Conservation (phyloP, 2,329 filamentous ascomycete species). For the Tolypocladium endophyticum region DNA sequence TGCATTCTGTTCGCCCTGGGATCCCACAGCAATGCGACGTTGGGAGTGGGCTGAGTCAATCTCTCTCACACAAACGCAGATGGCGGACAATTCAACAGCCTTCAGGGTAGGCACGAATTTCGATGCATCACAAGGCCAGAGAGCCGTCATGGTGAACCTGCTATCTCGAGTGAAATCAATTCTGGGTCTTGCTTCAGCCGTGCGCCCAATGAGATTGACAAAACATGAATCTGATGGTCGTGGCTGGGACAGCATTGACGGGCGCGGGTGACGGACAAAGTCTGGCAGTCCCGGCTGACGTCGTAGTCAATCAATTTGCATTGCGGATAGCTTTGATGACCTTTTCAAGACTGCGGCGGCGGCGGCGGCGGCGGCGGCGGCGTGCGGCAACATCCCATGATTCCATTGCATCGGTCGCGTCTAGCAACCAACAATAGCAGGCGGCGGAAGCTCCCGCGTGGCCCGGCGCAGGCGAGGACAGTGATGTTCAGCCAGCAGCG, state of each 20-base stretch:
- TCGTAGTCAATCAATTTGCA: not conserved
- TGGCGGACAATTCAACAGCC: not conserved
- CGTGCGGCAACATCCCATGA: not conserved
- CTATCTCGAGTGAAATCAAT: not conserved
- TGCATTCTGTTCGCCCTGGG: too few relatives aligned
- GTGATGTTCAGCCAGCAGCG: not conserved
- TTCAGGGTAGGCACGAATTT: not conserved
- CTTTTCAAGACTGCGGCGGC: not conserved
- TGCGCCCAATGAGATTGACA: not conserved
- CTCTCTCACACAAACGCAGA: not conserved
- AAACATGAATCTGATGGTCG: not conserved
- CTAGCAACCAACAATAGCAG: not conserved
- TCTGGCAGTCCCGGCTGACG: not conserved
- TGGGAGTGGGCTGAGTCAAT: not conserved
- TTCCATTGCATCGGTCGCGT: not conserved
- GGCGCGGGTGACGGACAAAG: not conserved
- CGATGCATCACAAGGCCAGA: not conserved
- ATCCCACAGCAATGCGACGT: too few relatives aligned
- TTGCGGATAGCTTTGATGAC: not conserved
- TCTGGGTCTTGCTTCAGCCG: not conserved
- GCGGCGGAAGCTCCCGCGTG: not conserved
- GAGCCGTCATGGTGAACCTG: not conserved
- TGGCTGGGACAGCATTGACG: not conserved
- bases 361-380: too few relatives aligned
- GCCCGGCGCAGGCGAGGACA: not conserved